Conservation (phyloP, 1,139 yeast genomes). For the Pichia sp. region DNA sequence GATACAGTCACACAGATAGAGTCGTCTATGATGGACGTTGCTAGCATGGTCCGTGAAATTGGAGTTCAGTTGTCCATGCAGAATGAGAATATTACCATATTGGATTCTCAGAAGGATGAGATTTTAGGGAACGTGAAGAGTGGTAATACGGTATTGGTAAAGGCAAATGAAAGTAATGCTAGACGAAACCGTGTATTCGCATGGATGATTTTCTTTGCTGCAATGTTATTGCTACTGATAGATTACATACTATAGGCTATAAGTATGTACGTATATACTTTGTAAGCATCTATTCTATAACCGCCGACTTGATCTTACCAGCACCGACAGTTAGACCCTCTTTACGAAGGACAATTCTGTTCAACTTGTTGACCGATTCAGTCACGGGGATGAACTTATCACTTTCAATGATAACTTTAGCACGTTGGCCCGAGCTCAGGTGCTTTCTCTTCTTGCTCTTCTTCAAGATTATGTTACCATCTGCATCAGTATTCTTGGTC, state of each 20-base stretch:
- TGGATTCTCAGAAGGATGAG: constrained; percentile 66
- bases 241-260: constrained; percentile 47
- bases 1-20: constrained; percentile 67
- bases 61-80: constrained; percentile 71
- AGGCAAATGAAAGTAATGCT: constrained; percentile 67
- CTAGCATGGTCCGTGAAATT: constrained; percentile 71
- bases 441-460: constrained; percentile 54
- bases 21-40: constrained; percentile 69
- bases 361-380: constrained; percentile 37
- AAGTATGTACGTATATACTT: background rate
- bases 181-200: constrained; percentile 54
- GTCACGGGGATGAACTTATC: constrained; percentile 7
- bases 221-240: constrained; percentile 52
- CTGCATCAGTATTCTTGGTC: constrained; percentile 6
- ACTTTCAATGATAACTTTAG: constrained; percentile 50
- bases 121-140: constrained; percentile 59
- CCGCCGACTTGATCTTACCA: constrained; percentile 44
- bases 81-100: constrained; percentile 59
- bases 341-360: constrained; percentile 76
- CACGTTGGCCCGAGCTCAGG: constrained; percentile 65
- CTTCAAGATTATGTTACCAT: constrained; percentile 5
- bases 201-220: constrained; percentile 49
- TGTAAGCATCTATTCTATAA: constrained; percentile 1
- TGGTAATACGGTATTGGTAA: constrained; percentile 69
- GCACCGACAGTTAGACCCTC: constrained; percentile 90